phyloP scores from a whole-genome alignment of 2,329 filamentous ascomycete species.

The Colletotrichum brevisporum region DNA sequence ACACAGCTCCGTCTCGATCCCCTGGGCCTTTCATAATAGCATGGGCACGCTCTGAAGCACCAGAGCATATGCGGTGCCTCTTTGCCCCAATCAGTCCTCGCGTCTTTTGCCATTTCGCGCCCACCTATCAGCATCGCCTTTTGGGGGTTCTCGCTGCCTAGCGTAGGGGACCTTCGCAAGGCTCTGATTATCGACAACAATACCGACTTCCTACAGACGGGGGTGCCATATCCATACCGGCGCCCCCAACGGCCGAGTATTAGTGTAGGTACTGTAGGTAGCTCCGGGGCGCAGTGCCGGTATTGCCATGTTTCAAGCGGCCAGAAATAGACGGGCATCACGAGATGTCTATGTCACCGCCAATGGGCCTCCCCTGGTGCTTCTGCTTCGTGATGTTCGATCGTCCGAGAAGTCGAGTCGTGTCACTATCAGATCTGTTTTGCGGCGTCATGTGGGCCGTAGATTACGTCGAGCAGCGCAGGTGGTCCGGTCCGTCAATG shows the following conservation, averaged over 20 bases:
- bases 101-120: conserved; percentile 1
- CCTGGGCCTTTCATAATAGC: not conserved
- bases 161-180: not conserved
- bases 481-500: too few species aligned
- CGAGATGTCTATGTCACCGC: not conserved
- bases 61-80: conserved; percentile 1
- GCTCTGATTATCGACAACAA: not conserved
- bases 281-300: conserved; percentile 14
- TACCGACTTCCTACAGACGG: conserved; percentile 4
- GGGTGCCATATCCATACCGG: conserved; percentile 4
- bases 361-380: not conserved
- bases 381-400: conserved; percentile 16
- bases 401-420: conserved; percentile 1
- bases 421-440: conserved; percentile 13
- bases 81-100: conserved; percentile 19
- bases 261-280: not conserved
- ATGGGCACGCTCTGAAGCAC: not conserved
- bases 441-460: not conserved
- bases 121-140: not conserved
- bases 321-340: conserved; percentile 21
- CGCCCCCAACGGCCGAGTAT: conserved; percentile 27
- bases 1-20: conserved; percentile 22
- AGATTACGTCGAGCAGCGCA: not conserved
- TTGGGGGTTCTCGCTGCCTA: too few species aligned
- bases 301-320: conserved; percentile 33